Evolutionary conservation across 1,284 basidiomycete species (phyloP), one percentile per base, ranked within the genome.

Genomic region (Rhodotorula sp.): DNA sequence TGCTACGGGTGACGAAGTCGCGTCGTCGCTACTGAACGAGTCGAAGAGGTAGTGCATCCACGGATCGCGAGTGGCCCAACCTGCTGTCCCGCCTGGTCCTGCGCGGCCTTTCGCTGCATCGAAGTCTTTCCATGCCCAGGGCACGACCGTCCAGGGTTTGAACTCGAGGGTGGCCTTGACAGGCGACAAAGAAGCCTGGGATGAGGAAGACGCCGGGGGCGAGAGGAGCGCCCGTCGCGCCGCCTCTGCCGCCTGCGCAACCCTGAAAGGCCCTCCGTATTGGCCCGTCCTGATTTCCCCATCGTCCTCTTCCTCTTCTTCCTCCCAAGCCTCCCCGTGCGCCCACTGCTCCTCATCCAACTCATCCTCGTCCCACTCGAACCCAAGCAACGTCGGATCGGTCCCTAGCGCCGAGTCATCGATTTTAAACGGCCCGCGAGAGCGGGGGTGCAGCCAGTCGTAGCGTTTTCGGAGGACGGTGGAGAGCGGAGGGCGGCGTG

Each of bases 341-440:
- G 29, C 47, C 47, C 30, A 36, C 47, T 19, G n/a, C 29, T 59
- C 57, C 30, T 36, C 47, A 20, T 34, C 48, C 29, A 62, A 19
- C 39, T 54, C 61, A 9, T 47, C 22, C 44, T 62, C 61, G 52
- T 62, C 53, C 52, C 52, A 54, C 61, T 62, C 61, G 19, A 27
- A 55, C 30, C 51, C 46, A 24, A 34, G 29, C 44, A 44, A 22
- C 19, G 52, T 51, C 8, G 59, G 52, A 10, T 47, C 52, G 15
- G n/a, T 46, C 20, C 52, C 61, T 22, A n/a, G 20, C 30, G 20
- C 24, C 20, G 24, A 5, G 24, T 39, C 52, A 30, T 62, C 61
- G 0, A 30, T 34, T 22, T 30, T 54, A 44, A 34, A 62, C 2
- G 29, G 52, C 20, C 39, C 53, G 13, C 52, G 46, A 6, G 54